Evolutionary conservation across 345 rosid genomes (phyloP), one percentile per base, ranked within the genome.

Genomic region (Ricinus communis): DNA sequence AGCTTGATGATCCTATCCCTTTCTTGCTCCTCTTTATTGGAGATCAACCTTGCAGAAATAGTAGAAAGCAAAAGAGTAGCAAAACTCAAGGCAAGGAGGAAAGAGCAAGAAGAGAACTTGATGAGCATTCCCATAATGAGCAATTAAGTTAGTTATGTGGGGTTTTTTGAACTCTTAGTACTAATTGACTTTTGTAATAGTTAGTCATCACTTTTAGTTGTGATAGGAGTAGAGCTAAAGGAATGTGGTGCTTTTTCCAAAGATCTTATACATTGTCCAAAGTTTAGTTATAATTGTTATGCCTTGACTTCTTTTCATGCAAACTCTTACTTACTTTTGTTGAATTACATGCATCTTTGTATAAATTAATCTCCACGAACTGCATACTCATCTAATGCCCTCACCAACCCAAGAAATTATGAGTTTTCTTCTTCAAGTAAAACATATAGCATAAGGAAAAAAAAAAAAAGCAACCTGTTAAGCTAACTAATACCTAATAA

Each of bases 1-100:
- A 93, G 78, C 69, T 69, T 71, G 40, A 43, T 31, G 72, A 93
- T 87, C 82, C 79, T 84, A 66, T 91, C 98, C 30, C 58, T 77
- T 72, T 72, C 80, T 59, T 85, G 89, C 69, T 82, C 79, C 47
- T 71, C 59, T 14, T 56, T 46, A 9, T 2, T 36, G 45, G 70
- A 54, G 19, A 9, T 45, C 14, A 54, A 22, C 36, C 45, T 43
- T 19, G 72, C 60, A 65, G 62, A 65, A 33, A 49, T 47, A 2
- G 64, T 28, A 55, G 62, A 68, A 13, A 71, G 66, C 18, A 72
- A 21, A 43, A 75, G 57, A 8, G 57, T 1, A 38, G 55, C 62
- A 36, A 75, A 3, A 46, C 12, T 33, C 31, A 73, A 62, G 45
- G 66, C 41, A 49, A 2, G 19, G 46, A 80, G 55, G 49, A 58